phyloP scores from a whole-genome alignment of 1,139 yeast species.

The Zygosaccharomyces sapae region DNA sequence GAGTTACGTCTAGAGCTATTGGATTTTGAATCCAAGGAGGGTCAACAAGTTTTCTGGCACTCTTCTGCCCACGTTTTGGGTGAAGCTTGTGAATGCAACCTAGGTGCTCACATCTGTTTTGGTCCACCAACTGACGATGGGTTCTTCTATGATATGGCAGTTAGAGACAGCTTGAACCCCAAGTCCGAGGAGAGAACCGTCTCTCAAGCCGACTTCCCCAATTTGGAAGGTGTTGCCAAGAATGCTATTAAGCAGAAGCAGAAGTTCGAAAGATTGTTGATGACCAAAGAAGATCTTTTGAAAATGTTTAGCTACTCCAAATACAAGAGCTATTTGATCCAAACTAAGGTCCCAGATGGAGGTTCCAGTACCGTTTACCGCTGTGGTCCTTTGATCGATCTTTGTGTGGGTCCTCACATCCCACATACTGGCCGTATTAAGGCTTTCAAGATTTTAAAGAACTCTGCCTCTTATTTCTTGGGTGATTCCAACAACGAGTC shows the following conservation, averaged over 20 bases:
- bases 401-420: slow-evolving; percentile 97
- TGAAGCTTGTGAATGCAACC: slow-evolving; percentile 95
- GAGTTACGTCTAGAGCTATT: slow-evolving; percentile 58
- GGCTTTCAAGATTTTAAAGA: slow-evolving; percentile 89
- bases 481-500: slow-evolving; percentile 94
- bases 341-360: slow-evolving; percentile 90
- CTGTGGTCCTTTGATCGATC: slow-evolving; percentile 96
- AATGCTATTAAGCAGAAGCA: slow-evolving; percentile 94
- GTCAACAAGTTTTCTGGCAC: slow-evolving; percentile 96
- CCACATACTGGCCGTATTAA: slow-evolving; percentile 97
- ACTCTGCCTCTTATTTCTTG: slow-evolving; percentile 92
- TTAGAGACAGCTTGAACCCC: slow-evolving; percentile 45
- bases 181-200: slow-evolving; percentile 71
- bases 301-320: slow-evolving; percentile 94
- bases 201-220: slow-evolving; percentile 79
- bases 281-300: slow-evolving; percentile 86
- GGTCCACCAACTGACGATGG: slow-evolving; percentile 99
- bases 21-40: slow-evolving; percentile 81
- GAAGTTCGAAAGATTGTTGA: slow-evolving; percentile 86
- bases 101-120: slow-evolving; percentile 84
- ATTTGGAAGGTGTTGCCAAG: slow-evolving; percentile 82
- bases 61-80: slow-evolving; percentile 98
- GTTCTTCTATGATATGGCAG: slow-evolving; percentile 93
- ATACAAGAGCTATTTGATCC: slow-evolving; percentile 85
- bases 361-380: slow-evolving; percentile 95